These are phyloP conservation scores for Schwanniomyces sp. DNA, from an alignment of 805 yeast species.

Conservation along the genomic window DNA sequence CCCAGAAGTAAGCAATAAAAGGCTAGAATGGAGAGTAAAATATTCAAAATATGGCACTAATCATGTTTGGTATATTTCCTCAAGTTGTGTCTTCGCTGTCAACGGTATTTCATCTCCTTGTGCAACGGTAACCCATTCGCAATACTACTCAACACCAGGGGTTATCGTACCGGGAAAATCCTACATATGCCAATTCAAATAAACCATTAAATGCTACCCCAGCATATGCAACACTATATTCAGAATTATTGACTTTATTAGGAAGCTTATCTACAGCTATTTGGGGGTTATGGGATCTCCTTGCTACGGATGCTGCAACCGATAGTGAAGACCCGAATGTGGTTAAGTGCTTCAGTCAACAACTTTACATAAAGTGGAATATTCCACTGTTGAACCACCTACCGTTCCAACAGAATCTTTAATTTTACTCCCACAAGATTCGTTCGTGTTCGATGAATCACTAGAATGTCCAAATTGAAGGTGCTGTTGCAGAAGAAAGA, in stretches of 20 bases:
- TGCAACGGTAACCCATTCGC: too few species aligned
- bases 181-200: slow-evolving; percentile 4
- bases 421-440: slow-evolving; percentile 15
- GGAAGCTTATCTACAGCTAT: slow-evolving; percentile 12
- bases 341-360: slow-evolving; percentile 11
- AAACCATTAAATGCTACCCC: slow-evolving; percentile 1
- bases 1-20: too few species aligned
- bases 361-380: slow-evolving; percentile 14
- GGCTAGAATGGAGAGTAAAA: too few species aligned
- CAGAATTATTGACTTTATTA: slow-evolving; percentile 1
- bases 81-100: too few species aligned
- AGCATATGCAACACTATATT: slow-evolving; percentile 6
- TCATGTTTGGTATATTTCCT: too few species aligned
- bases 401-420: slow-evolving; percentile 13
- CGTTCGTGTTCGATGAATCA: slow-evolving; percentile 10
- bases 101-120: too few species aligned
- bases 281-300: slow-evolving; percentile 17
- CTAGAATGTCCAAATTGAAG: slow-evolving; percentile 28
- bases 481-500: slow-evolving; percentile 32
- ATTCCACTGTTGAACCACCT: slow-evolving; percentile 16
- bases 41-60: too few species aligned
- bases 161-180: not conserved
- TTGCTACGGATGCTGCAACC: slow-evolving; percentile 8
- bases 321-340: slow-evolving; percentile 14
- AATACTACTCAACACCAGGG: too few species aligned